These are phyloP conservation scores for Cytospora chrysosperma DNA, from an alignment of 2,329 filamentous ascomycete genomes.

Conservation along the genomic window DNA sequence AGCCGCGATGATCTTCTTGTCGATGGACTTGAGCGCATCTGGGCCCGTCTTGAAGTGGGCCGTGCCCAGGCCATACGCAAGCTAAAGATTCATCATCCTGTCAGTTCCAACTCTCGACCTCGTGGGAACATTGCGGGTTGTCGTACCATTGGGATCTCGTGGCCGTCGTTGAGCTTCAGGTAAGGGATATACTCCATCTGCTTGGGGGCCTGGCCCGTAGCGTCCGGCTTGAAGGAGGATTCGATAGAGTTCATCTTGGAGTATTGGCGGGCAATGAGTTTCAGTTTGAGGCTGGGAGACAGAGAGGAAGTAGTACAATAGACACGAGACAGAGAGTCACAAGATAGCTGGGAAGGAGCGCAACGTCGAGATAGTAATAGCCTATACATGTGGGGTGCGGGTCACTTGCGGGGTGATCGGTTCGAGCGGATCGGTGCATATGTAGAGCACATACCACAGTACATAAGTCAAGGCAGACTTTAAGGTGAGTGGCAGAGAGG, in stretches of 20 bases:
- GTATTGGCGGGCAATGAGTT: not conserved
- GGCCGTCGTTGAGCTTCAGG: constrained; percentile 72
- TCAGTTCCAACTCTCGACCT: not conserved
- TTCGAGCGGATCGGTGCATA: no score
- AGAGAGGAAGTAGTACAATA: not conserved
- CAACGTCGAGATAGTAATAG: not conserved
- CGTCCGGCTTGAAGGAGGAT: constrained; percentile 39
- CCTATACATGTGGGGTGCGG: not conserved
- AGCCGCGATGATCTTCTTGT: constrained; percentile 50
- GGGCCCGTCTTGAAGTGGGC: constrained; percentile 58
- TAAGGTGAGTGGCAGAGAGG: no score
- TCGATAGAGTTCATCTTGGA: constrained; percentile 44
- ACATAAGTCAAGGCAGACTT: no score
- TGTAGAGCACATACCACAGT: no score
- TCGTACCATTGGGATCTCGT: constrained; percentile 66
- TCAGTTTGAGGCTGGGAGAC: not conserved
- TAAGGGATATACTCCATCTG: constrained; percentile 48
- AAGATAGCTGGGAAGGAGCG: not conserved
- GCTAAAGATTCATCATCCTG: constrained; percentile 39
- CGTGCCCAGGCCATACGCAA: constrained; percentile 72
- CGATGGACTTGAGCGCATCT: constrained; percentile 45
- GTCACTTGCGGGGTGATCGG: no score
- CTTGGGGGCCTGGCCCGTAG: constrained; percentile 41
- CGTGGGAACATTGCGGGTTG: not conserved
- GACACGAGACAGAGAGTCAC: not conserved